These are phyloP conservation scores for Pelargonium exstipulatum DNA, from an alignment of 441 rosid genomes.

Conservation along the genomic window DNA sequence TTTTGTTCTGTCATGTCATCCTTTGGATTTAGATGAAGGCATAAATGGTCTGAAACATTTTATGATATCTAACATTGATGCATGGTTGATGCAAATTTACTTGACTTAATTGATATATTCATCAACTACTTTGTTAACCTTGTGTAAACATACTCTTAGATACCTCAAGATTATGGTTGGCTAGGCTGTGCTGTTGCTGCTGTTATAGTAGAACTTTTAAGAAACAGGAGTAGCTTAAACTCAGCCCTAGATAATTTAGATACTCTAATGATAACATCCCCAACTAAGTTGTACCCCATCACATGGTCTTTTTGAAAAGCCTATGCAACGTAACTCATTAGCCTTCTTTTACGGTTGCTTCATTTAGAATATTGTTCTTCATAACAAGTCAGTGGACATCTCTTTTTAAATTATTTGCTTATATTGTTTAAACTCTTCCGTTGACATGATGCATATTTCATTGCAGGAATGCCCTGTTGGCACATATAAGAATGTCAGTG, in stretches of 20 bases:
- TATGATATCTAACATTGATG: not conserved
- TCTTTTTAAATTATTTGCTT: not conserved
- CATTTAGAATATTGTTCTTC: conserved; percentile 7
- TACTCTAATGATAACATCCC: no score
- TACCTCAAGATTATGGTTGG: not conserved
- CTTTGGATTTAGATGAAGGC: conserved; percentile 8
- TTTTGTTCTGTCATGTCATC: not conserved
- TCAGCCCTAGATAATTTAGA: no score
- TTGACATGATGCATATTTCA: conserved; percentile 21
- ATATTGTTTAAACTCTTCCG: not conserved
- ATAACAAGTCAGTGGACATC: conserved; percentile 9
- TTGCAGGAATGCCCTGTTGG: conserved; percentile 88
- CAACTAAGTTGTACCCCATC: no score
- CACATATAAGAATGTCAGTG: conserved; percentile 72
- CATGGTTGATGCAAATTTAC: not conserved
- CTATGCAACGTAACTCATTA: not conserved
- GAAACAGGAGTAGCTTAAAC: not conserved
- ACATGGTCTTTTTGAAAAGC: no score
- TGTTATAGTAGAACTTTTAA: not conserved
- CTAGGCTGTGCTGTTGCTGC: not conserved
- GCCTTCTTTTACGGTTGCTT: not conserved
- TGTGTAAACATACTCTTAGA: not conserved
- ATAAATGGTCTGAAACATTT: not conserved
- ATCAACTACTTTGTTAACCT: not conserved
- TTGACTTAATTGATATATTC: not conserved